Base-by-base conservation (phyloP, 768 basidiomycete species). In the Lanmaoa rubissima region DNA sequence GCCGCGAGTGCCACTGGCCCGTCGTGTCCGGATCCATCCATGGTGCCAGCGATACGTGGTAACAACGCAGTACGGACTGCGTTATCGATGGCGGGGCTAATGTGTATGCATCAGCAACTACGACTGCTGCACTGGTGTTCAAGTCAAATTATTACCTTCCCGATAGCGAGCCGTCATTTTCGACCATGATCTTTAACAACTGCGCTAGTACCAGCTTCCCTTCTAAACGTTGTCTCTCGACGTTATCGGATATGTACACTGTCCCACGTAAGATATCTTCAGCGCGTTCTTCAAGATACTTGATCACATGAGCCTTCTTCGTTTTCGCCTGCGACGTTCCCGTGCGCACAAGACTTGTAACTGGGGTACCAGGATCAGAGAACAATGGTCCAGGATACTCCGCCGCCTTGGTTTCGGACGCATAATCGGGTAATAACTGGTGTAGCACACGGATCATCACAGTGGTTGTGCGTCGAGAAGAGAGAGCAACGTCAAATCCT, bases 331-430 rank as follows among this genome's bases (percentile, higher is more conserved):
- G 84, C 12, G 81, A 75, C 17, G 74, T 72, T 31, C 81, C 79
- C 4, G 83, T 75, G 53, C 89, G 86, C 28, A 92, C 89, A 19
- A 94, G 77, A 58, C 86, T 81, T 3, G 84, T 77, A 6, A 82
- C 79, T 3, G 82, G 79, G 5, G 82, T 74, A 1, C 88, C 84
- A 3, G 87, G 78, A 68, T 96, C 95, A 32, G 83, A 81, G 60
- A 93, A 84, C 59, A 98, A 71, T 4, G 96, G 96, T 1, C 96
- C 96, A 41, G 96, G 96, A 73, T 87, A 98, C 2, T 79, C 73
- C 10, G 76, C 75, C 8, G 79, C 72, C 2, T 83, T 79, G 13
- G 73, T 66, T 53, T 85, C 83, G 34, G 86, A 70, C 3, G 80
- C 82, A 35, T 85, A 82, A 53, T 87, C 80, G 1, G 91, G 85